Base-by-base conservation (phyloP, 2,329 filamentous ascomycete species). In the Penicillium aurantiogriseum region DNA sequence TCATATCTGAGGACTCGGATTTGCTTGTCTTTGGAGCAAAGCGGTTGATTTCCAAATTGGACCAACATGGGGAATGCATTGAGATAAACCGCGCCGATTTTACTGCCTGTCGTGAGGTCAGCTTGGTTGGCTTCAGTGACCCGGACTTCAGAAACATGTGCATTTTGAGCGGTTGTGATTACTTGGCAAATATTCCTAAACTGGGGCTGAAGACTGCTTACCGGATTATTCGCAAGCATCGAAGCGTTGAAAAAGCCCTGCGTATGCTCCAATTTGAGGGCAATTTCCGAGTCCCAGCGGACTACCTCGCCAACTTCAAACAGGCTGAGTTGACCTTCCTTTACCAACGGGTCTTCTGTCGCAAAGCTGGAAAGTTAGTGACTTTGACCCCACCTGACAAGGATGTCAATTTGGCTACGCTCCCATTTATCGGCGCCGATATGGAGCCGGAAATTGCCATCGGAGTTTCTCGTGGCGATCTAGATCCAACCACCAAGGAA, bases 1-100 rank as follows among this genome's bases (percentile, higher is more conserved):
- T 99, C 62, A 79, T 99, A 36, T 97, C 94, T 0, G 94, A 99
- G 72, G 94, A 99, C 73, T 99, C 94, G 0, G 94, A 99, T 77
- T 80, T 99, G 56, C 80, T 99, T 35, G 94, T 99, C 0, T 99
- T 99, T 67, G 94, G 94, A 17, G 92, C 92, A 25, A 93, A 91
- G 74, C 85, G 90, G 52, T 82, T 99, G 13, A 79, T 99, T 58
- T 97, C 94, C 5, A 99, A 99, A 74, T 82, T 99, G 51, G 93
- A 97, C 68, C 89, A 95, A 72, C 91, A 96, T 65, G 94, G 94
- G 47, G 90, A 94, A 61, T 96, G 92, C 69, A 83, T 97, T 60
- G 92, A 97, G 78, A 89, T 99, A 71, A 91, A 91, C 67, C 88
- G 94, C 35, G 85, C 85, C 15, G 90, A 97, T 70, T 97, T 99